Percentiles rank a stretch among this genome's conserved stretches.
Evolutionary conservation across 2,329 filamentous ascomycete genomes (phyloP).

Genomic region (Ophiostoma sp.): DNA sequence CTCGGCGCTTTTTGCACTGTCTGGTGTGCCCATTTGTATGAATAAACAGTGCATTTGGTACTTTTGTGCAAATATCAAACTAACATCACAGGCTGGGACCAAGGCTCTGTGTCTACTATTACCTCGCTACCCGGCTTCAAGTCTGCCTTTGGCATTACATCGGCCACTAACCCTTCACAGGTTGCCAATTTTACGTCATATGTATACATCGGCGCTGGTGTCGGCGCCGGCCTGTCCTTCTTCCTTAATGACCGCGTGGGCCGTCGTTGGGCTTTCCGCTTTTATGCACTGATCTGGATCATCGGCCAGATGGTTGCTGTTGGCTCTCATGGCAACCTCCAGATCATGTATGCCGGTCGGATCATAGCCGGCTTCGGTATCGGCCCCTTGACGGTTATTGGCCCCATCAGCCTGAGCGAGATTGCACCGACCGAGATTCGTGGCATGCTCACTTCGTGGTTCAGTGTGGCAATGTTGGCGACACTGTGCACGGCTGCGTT

Average conservation of each 20-base stretch:
- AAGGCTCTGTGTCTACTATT: conserved; percentile 23
- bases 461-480: conserved; percentile 37
- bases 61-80: background rate
- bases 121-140: conserved; percentile 25
- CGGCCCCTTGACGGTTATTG: conserved; percentile 39
- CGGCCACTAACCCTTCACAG: conserved; percentile 24
- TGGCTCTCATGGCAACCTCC: conserved; percentile 23
- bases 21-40: conserved; percentile 2
- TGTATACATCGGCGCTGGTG: conserved; percentile 22
- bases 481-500: conserved; percentile 34
- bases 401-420: conserved; percentile 44
- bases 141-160: conserved; percentile 22
- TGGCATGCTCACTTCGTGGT: conserved; percentile 41
- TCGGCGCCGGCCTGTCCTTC: conserved; percentile 19
- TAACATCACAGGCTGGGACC: conserved; percentile 22
- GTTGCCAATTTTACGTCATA: conserved; percentile 25
- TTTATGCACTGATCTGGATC: conserved; percentile 42
- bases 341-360: conserved; percentile 37
- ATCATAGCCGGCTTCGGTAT: conserved; percentile 36
- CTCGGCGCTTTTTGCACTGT: conserved; percentile 11
- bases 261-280: conserved; percentile 38
- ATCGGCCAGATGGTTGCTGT: conserved; percentile 40
- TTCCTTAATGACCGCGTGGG: conserved; percentile 39
- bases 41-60: too few relatives aligned
- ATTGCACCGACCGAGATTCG: conserved; percentile 45